phyloP scores from a whole-genome alignment of 192 early-diverging fungal genomes.

The Rhizophagus clarus region DNA sequence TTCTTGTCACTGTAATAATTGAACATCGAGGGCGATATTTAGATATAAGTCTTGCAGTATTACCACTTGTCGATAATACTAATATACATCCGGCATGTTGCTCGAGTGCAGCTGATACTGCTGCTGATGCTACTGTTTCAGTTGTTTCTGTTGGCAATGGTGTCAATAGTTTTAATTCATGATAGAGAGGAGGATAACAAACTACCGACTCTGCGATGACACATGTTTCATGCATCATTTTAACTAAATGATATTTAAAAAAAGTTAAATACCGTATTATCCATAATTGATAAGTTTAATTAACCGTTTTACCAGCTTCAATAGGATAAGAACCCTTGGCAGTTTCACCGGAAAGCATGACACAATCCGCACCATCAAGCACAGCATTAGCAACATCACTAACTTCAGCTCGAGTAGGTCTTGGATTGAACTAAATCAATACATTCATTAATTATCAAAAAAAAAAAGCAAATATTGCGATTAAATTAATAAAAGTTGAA shows the following conservation, averaged over 20 bases:
- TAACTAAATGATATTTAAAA: conserved; percentile 45
- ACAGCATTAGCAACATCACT: conserved; percentile 99
- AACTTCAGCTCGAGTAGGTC: conserved; percentile 98
- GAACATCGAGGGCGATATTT: conserved; percentile 94
- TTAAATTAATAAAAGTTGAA: too few species aligned
- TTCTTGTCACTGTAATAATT: conserved; percentile 90
- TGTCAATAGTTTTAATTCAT: conserved; percentile 80
- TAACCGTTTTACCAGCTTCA: conserved; percentile 51
- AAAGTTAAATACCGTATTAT: background rate
- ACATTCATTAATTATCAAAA: conserved; percentile 4
- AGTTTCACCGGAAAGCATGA: conserved; percentile 98
- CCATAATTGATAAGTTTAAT: background rate
- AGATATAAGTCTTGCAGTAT: conserved; percentile 84
- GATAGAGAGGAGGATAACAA: conserved; percentile 93
- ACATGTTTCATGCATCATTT: conserved; percentile 95
- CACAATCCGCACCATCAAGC: conserved; percentile 96
- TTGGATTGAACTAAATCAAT: conserved; percentile 74
- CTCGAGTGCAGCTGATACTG: conserved; percentile 82
- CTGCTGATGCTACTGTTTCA: conserved; percentile 91
- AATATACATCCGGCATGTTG: conserved; percentile 87
- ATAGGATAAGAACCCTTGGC: conserved; percentile 94
- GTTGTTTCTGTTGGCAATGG: conserved; percentile 77
- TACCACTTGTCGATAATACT: conserved; percentile 88
- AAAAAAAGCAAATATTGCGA: background rate
- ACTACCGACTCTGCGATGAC: conserved; percentile 90